Evolutionary conservation across 192 early-diverging fungal genomes (phyloP).

Genomic region (Neocallimastix lanati): DNA sequence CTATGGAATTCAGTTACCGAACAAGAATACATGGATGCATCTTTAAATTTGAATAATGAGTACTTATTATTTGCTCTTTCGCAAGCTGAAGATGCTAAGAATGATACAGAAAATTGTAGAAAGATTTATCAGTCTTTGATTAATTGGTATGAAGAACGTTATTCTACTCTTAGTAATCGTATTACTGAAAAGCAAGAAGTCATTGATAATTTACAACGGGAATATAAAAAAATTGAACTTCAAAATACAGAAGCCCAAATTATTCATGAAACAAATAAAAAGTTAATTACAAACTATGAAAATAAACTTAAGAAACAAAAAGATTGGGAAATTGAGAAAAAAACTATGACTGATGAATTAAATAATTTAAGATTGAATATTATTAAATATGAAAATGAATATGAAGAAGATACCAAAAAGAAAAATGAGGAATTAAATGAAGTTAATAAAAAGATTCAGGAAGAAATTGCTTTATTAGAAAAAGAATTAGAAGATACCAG

Average conservation of each 20-base stretch:
- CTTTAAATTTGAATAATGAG: background rate
- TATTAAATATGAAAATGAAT: background rate
- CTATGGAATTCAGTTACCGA: background rate
- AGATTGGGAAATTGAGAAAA: background rate
- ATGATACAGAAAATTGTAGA: background rate
- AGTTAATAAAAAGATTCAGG: background rate
- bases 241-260: background rate
- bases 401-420: background rate
- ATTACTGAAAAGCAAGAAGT: background rate
- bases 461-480: background rate
- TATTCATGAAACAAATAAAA: background rate
- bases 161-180: background rate
- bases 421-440: background rate
- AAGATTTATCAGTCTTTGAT: background rate
- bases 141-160: background rate
- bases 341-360: background rate
- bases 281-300: background rate
- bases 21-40: background rate
- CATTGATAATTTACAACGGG: background rate
- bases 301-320: background rate
- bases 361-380: background rate
- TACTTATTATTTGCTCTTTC: background rate
- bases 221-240: background rate
- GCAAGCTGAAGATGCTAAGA: background rate
- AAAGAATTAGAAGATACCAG: background rate